Evolutionary conservation across 495 filamentous ascomycete genomes (phyloP).

Genomic region (Neurospora sp.): DNA sequence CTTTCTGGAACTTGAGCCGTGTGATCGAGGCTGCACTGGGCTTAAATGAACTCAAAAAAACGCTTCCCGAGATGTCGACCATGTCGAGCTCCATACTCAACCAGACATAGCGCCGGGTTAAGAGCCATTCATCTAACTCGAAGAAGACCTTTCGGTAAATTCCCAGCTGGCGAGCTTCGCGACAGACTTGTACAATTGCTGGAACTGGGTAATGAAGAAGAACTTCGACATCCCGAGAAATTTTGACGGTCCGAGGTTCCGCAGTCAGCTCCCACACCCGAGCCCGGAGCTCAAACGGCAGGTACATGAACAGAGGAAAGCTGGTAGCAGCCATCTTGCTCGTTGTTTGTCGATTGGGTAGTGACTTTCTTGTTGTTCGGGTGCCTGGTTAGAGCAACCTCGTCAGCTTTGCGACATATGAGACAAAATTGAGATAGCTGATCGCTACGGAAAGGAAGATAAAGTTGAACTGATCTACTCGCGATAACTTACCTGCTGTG

Average conservation of each 20-base stretch:
- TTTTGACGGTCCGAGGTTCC: neutral
- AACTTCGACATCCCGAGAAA: too few relatives aligned
- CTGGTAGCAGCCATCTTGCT: neutral
- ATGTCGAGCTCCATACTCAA: neutral
- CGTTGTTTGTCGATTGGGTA: neutral
- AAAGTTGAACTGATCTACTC: too few relatives aligned
- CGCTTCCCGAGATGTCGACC: too few relatives aligned
- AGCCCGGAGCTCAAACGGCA: neutral
- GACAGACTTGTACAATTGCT: neutral
- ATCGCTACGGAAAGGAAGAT: too few relatives aligned
- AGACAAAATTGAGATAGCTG: too few relatives aligned
- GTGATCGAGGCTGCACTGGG: too few relatives aligned
- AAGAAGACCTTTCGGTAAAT: neutral
- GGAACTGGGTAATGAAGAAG: too few relatives aligned
- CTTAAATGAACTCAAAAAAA: too few relatives aligned
- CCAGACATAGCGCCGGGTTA: neutral
- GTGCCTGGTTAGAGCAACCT: neutral
- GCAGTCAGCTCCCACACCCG: neutral
- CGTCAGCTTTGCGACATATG: neutral
- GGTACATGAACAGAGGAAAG: neutral
- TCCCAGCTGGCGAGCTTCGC: neutral
- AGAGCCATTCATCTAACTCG: too few relatives aligned
- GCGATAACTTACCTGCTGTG: neutral
- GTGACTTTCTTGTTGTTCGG: neutral
- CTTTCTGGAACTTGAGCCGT: too few relatives aligned